phyloP scores from a whole-genome alignment of 169 alveolate species.

The Besnoitia besnoiti region DNA sequence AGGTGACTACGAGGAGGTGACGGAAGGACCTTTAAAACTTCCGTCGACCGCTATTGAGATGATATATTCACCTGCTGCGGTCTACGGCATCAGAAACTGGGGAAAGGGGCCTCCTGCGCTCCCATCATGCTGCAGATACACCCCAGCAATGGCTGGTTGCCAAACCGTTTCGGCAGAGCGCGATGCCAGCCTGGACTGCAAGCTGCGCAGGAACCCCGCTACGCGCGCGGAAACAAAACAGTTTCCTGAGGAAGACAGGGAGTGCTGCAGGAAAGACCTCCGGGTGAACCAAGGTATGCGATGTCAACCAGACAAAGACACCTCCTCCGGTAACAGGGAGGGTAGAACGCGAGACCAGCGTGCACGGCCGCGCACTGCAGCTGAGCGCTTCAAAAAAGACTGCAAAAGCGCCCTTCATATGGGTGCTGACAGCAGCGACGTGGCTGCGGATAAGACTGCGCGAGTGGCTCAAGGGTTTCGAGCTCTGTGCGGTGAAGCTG shows the following conservation, averaged over 20 bases:
- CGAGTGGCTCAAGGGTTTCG: too few relatives aligned
- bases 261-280: neutral
- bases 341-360: neutral
- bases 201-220: neutral
- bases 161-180: neutral
- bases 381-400: neutral
- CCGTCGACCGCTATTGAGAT: neutral
- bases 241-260: neutral
- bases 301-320: too few relatives aligned
- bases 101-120: neutral
- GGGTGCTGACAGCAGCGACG: neutral
- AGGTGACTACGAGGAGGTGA: neutral
- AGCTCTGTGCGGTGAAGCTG: too few relatives aligned
- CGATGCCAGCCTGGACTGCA: neutral
- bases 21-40: neutral
- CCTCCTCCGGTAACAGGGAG: neutral
- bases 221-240: neutral
- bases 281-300: too few relatives aligned
- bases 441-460: too few relatives aligned
- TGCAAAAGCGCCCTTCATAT: neutral
- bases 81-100: neutral
- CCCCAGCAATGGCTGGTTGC: neutral
- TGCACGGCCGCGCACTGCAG: neutral
- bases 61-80: neutral
- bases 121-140: neutral